phyloP scores from a whole-genome alignment of 2,329 filamentous ascomycete species.

The Pseudogymnoascus verrucosus region DNA sequence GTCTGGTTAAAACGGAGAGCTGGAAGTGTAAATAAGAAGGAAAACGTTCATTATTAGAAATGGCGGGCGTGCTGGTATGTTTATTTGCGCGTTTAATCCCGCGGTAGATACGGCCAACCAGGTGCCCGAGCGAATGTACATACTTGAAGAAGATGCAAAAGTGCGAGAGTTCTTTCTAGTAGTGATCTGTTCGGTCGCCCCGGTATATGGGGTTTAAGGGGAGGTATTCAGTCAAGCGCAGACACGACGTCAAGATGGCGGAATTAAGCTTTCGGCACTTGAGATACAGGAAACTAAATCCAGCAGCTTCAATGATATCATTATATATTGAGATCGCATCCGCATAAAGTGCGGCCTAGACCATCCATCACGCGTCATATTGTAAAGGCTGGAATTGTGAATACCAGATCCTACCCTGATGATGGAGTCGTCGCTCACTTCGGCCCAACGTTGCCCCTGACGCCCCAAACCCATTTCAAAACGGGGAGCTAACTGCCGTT shows the following conservation, averaged over 20 bases:
- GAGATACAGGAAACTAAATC: not conserved
- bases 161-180: not conserved
- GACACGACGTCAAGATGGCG: not conserved
- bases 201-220: not conserved
- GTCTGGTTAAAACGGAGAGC: not conserved
- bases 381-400: not conserved
- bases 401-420: not conserved
- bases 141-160: not conserved
- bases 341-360: not conserved
- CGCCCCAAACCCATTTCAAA: not conserved
- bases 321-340: not conserved
- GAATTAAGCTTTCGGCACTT: slow-evolving; percentile 2
- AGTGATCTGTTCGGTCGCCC: not conserved
- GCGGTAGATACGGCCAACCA: not conserved
- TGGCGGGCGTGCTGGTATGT: not conserved
- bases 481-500: not conserved
- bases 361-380: not conserved
- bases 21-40: not conserved
- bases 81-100: not conserved
- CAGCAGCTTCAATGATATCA: not conserved
- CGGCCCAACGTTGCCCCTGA: not conserved
- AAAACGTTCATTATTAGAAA: not conserved
- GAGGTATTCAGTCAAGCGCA: not conserved
- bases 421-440: not conserved
- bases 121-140: not conserved